Conservation (phyloP, 2,329 filamentous ascomycete species). For the Xylariaceae sp. region DNA sequence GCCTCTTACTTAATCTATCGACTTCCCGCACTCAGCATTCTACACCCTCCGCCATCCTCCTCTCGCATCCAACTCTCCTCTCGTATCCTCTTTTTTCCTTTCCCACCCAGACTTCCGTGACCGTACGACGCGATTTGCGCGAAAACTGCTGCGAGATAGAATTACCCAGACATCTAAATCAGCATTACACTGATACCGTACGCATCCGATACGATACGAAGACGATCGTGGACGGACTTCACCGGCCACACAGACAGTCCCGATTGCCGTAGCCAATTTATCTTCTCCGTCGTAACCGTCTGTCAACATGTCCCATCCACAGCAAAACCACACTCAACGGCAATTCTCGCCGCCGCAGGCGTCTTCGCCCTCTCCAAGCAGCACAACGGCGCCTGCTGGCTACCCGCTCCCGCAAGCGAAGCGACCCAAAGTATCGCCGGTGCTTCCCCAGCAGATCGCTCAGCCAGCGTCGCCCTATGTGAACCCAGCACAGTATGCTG, state of each 20-base stretch:
- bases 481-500: conserved; percentile 25
- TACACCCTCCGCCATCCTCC: not conserved
- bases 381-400: conserved; percentile 48
- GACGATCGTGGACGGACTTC: not conserved
- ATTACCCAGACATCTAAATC: no score
- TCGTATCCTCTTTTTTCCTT: not conserved
- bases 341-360: conserved; percentile 41
- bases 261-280: not conserved
- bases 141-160: no score
- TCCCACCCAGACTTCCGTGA: not conserved
- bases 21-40: not conserved
- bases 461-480: conserved; percentile 48
- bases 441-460: conserved; percentile 62
- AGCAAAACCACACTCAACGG: conserved; percentile 29
- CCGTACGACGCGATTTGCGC: no score
- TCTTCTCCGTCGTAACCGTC: not conserved
- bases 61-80: not conserved
- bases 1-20: not conserved
- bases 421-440: conserved; percentile 65
- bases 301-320: conserved; percentile 29
- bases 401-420: conserved; percentile 64
- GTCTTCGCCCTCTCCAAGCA: conserved; percentile 54
- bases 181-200: no score
- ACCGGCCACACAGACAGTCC: not conserved
- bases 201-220: not conserved